These are phyloP conservation scores for Fusarium sp. DNA, from an alignment of 2,329 filamentous ascomycete genomes.

Conservation along the genomic window DNA sequence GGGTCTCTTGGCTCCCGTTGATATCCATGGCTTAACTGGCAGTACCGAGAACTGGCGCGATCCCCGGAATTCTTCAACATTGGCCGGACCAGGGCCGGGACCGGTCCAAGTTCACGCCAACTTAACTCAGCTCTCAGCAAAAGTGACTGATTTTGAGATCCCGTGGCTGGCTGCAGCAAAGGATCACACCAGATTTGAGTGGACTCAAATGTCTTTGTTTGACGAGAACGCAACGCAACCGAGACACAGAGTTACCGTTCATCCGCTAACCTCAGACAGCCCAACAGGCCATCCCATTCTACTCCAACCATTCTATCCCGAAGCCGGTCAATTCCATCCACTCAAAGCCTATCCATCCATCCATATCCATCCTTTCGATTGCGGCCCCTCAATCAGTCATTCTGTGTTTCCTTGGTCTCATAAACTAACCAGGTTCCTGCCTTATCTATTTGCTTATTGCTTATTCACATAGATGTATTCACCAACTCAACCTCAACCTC, in stretches of 20 bases:
- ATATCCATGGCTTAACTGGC: conserved; percentile 1
- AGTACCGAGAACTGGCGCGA: conserved; percentile 31
- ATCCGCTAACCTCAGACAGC: conserved; percentile 37
- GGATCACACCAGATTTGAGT: conserved; percentile 27
- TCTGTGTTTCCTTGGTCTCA: conserved; percentile 6
- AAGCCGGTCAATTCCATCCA: conserved; percentile 34
- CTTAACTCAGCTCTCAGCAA: conserved; percentile 9
- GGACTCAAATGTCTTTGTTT: conserved; percentile 14
- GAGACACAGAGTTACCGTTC: conserved; percentile 11
- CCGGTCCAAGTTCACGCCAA: conserved; percentile 22
- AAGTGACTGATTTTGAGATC: conserved; percentile 20
- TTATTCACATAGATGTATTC: neutral
- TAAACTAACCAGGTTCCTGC: neutral
- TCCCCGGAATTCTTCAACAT: conserved; percentile 23
- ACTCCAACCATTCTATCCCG: conserved; percentile 22
- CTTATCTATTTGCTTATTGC: neutral
- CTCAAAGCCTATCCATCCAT: conserved; percentile 9
- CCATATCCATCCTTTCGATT: conserved; percentile 20
- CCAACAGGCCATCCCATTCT: conserved; percentile 12
- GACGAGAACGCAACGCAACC: conserved; percentile 15
- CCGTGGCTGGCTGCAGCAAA: conserved; percentile 18
- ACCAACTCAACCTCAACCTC: neutral
- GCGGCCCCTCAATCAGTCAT: conserved; percentile 26
- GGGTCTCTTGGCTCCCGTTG: neutral
- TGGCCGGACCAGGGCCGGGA: conserved; percentile 25